Conservation (phyloP, 306 rosid genomes). For the Lathyrus sativus region DNA sequence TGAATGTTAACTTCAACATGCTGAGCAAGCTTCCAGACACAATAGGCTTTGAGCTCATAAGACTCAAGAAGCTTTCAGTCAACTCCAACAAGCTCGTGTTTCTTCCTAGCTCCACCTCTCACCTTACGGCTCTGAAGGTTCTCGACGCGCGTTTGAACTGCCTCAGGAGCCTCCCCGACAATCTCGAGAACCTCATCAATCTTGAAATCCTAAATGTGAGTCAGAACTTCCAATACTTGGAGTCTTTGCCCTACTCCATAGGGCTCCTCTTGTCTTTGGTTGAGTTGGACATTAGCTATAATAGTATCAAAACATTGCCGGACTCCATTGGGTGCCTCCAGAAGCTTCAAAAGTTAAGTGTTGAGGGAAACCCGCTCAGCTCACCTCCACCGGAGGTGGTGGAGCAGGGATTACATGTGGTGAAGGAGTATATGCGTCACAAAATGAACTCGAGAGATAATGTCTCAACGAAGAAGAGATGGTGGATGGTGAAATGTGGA, state of each 20-base stretch:
- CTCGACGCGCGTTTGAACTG: conserved; percentile 84
- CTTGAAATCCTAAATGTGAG: conserved; percentile 80
- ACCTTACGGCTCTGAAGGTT: conserved; percentile 57
- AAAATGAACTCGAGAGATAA: conserved; percentile 53
- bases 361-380: conserved; percentile 78
- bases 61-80: conserved; percentile 69
- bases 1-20: conserved; percentile 88
- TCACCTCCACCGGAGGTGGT: conserved; percentile 74
- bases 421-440: conserved; percentile 63
- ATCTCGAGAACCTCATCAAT: conserved; percentile 81
- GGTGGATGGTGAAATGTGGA: conserved; percentile 68
- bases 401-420: conserved; percentile 64
- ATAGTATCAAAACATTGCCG: conserved; percentile 58
- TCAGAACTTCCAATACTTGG: conserved; percentile 84
- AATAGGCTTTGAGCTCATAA: conserved; percentile 71
- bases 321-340: conserved; percentile 81
- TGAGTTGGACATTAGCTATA: conserved; percentile 88
- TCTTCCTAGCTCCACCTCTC: conserved; percentile 71
- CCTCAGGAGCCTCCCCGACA: conserved; percentile 64
- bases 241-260: conserved; percentile 67
- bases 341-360: conserved; percentile 60
- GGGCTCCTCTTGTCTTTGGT: conserved; percentile 78
- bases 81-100: conserved; percentile 75
- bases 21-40: conserved; percentile 68
- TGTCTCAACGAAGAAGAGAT: conserved; percentile 52